These are phyloP conservation scores for Musa acuminata DNA, from an alignment of 176 grass and related monocot genomes.

Conservation along the genomic window DNA sequence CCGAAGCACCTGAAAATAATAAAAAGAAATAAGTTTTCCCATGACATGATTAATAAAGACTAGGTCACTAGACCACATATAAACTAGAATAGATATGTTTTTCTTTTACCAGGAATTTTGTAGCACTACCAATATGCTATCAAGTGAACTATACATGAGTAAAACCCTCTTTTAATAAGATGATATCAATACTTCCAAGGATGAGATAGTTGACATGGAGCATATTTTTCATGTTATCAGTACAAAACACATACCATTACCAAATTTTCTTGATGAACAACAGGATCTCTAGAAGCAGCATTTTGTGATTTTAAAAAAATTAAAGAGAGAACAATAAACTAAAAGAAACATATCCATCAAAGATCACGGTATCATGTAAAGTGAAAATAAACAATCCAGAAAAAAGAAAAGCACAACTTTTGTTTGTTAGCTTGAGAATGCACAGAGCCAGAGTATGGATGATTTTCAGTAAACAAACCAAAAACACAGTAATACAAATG, in stretches of 20 bases:
- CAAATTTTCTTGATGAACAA: not conserved
- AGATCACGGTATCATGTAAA: no score
- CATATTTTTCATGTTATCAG: not conserved
- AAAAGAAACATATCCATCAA: not conserved
- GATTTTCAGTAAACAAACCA: not conserved
- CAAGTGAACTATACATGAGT: not conserved
- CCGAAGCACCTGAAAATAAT: constrained; percentile 53
- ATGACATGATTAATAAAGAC: not conserved
- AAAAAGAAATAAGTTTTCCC: constrained; percentile 13
- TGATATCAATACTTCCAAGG: no score
- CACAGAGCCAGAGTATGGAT: not conserved
- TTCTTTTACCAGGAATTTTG: not conserved
- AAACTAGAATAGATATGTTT: not conserved
- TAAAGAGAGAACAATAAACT: not conserved
- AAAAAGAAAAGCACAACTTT: no score
- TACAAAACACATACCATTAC: not conserved
- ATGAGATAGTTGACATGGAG: not conserved
- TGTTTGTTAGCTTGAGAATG: no score
- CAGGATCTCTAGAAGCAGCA: not conserved
- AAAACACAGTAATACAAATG: not conserved
- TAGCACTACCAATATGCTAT: not conserved
- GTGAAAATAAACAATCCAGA: no score
- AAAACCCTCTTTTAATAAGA: no score
- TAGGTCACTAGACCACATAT: not conserved
- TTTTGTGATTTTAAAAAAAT: not conserved